A percentile compares a stretch with the other conserved stretches of the same genome.
Evolutionary conservation across 176 grass and related monocot genomes (phyloP).

Genomic region (Rhipidocladum racemiflorum): DNA sequence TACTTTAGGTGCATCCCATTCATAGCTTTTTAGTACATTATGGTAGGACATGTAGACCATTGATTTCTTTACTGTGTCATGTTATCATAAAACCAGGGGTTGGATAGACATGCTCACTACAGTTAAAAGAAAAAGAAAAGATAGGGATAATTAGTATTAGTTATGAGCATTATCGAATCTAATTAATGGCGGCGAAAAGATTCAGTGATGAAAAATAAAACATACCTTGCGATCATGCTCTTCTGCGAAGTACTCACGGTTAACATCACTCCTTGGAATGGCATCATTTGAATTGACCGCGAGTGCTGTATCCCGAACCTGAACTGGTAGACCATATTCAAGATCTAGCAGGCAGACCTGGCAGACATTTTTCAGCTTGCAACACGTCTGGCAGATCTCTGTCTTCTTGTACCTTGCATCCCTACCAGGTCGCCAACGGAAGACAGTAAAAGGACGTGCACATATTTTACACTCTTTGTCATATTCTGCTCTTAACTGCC

Average conservation of each 20-base stretch:
- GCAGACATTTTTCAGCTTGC: conserved; percentile 97
- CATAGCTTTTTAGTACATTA: not conserved
- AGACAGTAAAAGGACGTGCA: conserved; percentile 82
- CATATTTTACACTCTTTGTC: conserved; percentile 99
- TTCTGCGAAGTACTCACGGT: conserved; percentile 93
- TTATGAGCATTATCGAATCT: not conserved
- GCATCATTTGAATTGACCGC: conserved; percentile 83
- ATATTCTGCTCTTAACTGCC: conserved; percentile 75
- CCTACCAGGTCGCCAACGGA: conserved; percentile 88
- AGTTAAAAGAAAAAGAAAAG: not conserved
- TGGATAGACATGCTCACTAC: not conserved
- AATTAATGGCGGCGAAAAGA: not conserved
- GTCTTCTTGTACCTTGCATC: conserved; percentile 99
- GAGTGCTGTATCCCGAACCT: conserved; percentile 86
- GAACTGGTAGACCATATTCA: conserved; percentile 91
- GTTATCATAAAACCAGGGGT: not conserved
- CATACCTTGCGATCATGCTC: conserved; percentile 95
- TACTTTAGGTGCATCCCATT: not conserved
- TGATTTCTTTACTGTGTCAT: not conserved
- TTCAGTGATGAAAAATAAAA: conserved; percentile 8
- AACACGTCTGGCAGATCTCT: conserved; percentile 97
- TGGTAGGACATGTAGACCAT: not conserved
- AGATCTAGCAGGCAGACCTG: conserved; percentile 95
- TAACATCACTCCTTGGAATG: conserved; percentile 95
- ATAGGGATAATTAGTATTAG: not conserved